phyloP scores from a whole-genome alignment of 2,329 filamentous ascomycete species.

The Diaporthe batatas region DNA sequence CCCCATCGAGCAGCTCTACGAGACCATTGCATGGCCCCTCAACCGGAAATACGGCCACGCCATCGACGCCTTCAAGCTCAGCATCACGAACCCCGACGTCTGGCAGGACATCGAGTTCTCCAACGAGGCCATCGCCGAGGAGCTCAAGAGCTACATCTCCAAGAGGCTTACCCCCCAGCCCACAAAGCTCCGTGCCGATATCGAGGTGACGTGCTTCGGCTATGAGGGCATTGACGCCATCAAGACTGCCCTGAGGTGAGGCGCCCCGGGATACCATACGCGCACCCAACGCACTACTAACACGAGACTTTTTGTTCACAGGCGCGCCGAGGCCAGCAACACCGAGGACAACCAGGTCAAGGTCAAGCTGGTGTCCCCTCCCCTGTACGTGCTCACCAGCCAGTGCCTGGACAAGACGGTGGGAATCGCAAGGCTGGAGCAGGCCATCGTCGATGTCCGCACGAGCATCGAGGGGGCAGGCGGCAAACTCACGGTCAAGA shows the following conservation, averaged over 20 bases:
- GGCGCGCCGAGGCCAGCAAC: constrained; percentile 89
- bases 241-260: constrained; percentile 85
- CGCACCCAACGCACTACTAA: not conserved
- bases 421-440: constrained; percentile 87
- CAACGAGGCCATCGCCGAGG: constrained; percentile 85
- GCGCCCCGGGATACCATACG: not conserved
- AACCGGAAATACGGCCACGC: constrained; percentile 98
- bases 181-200: constrained; percentile 98
- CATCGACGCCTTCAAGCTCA: constrained; percentile 98
- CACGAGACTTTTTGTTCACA: not conserved
- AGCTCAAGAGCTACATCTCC: constrained; percentile 94
- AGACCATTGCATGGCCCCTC: constrained; percentile 95
- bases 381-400: constrained; percentile 94
- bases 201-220: constrained; percentile 94
- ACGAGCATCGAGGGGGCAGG: constrained; percentile 82
- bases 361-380: constrained; percentile 97
- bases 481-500: constrained; percentile 90
- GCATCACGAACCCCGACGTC: constrained; percentile 97
- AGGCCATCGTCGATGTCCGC: constrained; percentile 89
- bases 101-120: constrained; percentile 95
- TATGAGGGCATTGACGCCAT: constrained; percentile 99
- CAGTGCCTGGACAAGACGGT: constrained; percentile 93
- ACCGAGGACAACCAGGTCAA: constrained; percentile 95
- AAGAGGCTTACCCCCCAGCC: constrained; percentile 97
- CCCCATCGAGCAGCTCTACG: constrained; percentile 95